A percentile compares a stretch with the other conserved stretches of the same genome.
Evolutionary conservation across 768 basidiomycete genomes (phyloP).

Genomic region (Russula vinacea): DNA sequence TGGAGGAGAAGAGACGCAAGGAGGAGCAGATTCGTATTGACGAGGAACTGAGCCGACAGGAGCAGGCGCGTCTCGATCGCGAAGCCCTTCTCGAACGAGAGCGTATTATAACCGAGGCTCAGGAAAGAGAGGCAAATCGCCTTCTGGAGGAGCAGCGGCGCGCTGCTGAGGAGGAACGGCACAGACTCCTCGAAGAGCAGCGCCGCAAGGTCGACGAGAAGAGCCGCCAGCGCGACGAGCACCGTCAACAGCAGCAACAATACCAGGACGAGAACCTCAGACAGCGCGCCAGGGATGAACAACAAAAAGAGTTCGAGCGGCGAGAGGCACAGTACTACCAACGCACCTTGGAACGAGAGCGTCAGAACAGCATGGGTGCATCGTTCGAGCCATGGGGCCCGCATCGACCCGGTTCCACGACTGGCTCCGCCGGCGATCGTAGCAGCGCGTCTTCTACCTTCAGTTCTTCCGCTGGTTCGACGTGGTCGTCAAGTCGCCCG

Average conservation of each 20-base stretch:
- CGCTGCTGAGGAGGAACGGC: constrained; percentile 20
- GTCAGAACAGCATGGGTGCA: constrained; percentile 35
- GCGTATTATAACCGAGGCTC: constrained; percentile 1
- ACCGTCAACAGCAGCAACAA: constrained; percentile 34
- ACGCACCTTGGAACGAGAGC: constrained; percentile 28
- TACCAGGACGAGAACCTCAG: background rate
- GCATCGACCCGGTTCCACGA: constrained; percentile 32
- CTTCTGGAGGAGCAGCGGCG: constrained; percentile 21
- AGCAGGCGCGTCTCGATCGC: constrained; percentile 21
- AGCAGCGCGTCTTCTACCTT: constrained; percentile 30
- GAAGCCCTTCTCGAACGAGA: constrained; percentile 21
- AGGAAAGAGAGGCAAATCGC: constrained; percentile 20
- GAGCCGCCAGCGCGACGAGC: constrained; percentile 25
- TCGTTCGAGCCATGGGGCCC: constrained; percentile 25
- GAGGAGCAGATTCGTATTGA: constrained; percentile 26
- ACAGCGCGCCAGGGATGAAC: constrained; percentile 38
- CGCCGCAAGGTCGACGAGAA: constrained; percentile 37
- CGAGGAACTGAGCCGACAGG: constrained; percentile 25
- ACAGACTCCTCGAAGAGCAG: constrained; percentile 39
- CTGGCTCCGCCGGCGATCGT: constrained; percentile 27
- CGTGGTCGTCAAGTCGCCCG: constrained; percentile 29
- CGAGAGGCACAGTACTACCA: constrained; percentile 28
- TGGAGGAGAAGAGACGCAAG: constrained; percentile 34
- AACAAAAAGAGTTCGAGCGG: constrained; percentile 32
- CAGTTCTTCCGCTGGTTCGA: constrained; percentile 27